Evolutionary conservation across 306 rosid species (phyloP), one percentile per base, ranked within the genome.

Genomic region (Aeschynomene evenia): DNA sequence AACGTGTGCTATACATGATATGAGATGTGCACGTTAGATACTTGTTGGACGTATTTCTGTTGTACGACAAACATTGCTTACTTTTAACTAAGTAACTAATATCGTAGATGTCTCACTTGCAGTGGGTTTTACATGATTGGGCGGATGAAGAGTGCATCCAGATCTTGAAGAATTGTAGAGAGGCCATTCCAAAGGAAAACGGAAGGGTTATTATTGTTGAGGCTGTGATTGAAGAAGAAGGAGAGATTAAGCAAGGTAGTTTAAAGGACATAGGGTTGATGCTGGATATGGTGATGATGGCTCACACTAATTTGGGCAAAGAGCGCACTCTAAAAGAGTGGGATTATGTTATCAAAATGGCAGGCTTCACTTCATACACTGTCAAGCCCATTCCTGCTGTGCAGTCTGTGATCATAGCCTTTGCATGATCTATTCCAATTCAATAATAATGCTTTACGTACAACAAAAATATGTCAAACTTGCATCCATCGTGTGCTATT

Each of bases 41-140:
- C n/a, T n/a, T n/a, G n/a, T n/a, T n/a, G n/a, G n/a, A n/a, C n/a
- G n/a, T n/a, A n/a, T n/a, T n/a, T n/a, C n/a, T n/a, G n/a, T n/a
- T n/a, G n/a, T n/a, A n/a, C n/a, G n/a, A n/a, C n/a, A n/a, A n/a
- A n/a, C n/a, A n/a, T n/a, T n/a, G n/a, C 37, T 9, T 33, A 33
- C 37, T 33, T 33, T 5, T 5, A 33, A 7, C 37, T 28, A 28
- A 28, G 31, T 28, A 28, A 33, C 7, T 33, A 33, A 6, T 33
- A 15, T 36, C 36, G 20, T 43, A 16, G 36, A 10, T 36, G 34
- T 6, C 9, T 31, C 9, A 10, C 12, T 14, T 40, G 62, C 22
- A 85, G 90, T 75, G 55, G 81, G 86, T 87, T 59, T 77, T 89
- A 72, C 90, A 85, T 58, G 90, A 85, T 1, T 83, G 92, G 92